phyloP scores from a whole-genome alignment of 345 rosid genomes.

The Anastatica hierochuntica region DNA sequence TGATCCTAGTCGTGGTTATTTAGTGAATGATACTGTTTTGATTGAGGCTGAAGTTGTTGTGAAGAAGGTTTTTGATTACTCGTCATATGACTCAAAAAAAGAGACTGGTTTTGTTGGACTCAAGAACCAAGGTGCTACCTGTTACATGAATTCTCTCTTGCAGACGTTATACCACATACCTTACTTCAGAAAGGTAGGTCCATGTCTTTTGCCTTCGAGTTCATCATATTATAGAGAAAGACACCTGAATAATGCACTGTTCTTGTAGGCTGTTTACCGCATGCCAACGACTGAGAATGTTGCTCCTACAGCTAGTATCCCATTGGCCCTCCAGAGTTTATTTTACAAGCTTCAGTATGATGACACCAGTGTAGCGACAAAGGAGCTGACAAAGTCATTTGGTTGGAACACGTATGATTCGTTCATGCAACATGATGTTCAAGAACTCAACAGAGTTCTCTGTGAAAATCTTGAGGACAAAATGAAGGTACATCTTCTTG shows the following conservation, averaged over 20 bases:
- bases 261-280: slow-evolving; percentile 85
- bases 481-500: slow-evolving; percentile 65
- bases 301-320: slow-evolving; percentile 86
- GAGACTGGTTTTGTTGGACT: slow-evolving; percentile 99
- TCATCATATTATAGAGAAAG: background rate
- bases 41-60: slow-evolving; percentile 94
- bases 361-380: slow-evolving; percentile 90
- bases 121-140: too few relatives aligned
- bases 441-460: slow-evolving; percentile 89
- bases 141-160: slow-evolving; percentile 95
- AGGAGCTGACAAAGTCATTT: slow-evolving; percentile 89
- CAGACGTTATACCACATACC: slow-evolving; percentile 87
- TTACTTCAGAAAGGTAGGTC: slow-evolving; percentile 79
- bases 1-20: slow-evolving; percentile 72
- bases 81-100: slow-evolving; percentile 95
- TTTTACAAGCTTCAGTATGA: slow-evolving; percentile 92
- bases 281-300: slow-evolving; percentile 99
- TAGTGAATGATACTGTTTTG: slow-evolving; percentile 60
- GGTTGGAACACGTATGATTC: slow-evolving; percentile 99
- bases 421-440: slow-evolving; percentile 98
- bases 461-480: slow-evolving; percentile 93
- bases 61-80: slow-evolving; percentile 72
- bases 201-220: background rate
- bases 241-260: slow-evolving; percentile 12
- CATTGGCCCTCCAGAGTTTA: slow-evolving; percentile 92